Base-by-base conservation (phyloP, 768 basidiomycete genomes). In the Amanita subjunquillea region DNA sequence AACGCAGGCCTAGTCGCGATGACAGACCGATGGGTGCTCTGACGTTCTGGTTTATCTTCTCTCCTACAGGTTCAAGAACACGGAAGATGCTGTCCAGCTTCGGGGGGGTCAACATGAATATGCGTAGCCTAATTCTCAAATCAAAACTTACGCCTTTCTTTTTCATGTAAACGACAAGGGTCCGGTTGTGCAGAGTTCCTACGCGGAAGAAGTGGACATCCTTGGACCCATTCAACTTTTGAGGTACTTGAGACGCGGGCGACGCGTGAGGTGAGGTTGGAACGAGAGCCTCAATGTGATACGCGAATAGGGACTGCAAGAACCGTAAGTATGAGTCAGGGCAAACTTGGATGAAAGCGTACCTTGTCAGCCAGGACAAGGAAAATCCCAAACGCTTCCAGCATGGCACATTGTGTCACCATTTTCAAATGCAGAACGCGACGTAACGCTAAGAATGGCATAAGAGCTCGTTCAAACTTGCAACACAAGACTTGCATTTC, bases 121-220 rank as follows among this genome's bases (percentile, higher is more conserved):
- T 23, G 9, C 12, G 30, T 50, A 3, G 23, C 27, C 37, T 23
- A 23, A n/a, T n/a, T 22, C 32, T 27, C 15, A 15, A 41, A 40
- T 17, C 8, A 20, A 15, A 1, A 56, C 71, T 56, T 56, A 78
- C 78, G 67, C 90, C 90, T 69, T 87, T 93, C 69, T 89, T 91
- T 77, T 92, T 93, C 87, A 97, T 96, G 66, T 91, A 97, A 47
- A 96, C 83, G 9, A 99, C 86, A 13, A 97, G 72, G 0, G 94
- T 96, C 15, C 94, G 80, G 27, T 83, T 87, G 34, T 83, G 79
- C 13, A 95, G 74, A 50, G 83, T 85, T 23, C 95, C 95, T 17
- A 96, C 92, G 54, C 87, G 88, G 72, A 99, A 98, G 71, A 95
- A 98, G 57, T 90, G 85, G 15, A 98, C 92, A 59, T 97, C 92